Conservation (phyloP, 108 stramenopile species). For the Asterionellopsis glacialis region DNA sequence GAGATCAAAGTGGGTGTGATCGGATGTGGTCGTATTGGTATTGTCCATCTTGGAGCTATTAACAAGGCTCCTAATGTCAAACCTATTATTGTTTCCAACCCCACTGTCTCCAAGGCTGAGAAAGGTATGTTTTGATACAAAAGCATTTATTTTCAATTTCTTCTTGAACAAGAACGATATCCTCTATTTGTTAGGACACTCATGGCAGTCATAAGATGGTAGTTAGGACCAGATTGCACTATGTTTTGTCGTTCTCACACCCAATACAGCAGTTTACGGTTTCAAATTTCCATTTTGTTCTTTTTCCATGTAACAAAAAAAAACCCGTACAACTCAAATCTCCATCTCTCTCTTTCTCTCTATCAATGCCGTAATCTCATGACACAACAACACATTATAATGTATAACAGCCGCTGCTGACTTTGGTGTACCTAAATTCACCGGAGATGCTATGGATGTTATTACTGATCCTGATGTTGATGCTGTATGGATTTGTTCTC, state of each 20-base stretch:
- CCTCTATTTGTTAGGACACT: too few species aligned
- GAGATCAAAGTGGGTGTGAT: slow-evolving; percentile 87
- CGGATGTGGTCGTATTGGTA: slow-evolving; percentile 93
- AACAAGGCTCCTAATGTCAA: slow-evolving; percentile 81
- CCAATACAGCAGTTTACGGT: not conserved
- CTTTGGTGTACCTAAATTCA: slow-evolving; percentile 84
- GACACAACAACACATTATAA: not conserved
- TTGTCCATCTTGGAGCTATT: slow-evolving; percentile 93
- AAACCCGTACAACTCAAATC: too few species aligned
- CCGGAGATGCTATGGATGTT: slow-evolving; percentile 85
- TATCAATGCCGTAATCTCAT: not conserved
- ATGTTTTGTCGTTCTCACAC: too few species aligned
- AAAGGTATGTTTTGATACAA: slow-evolving; percentile 34
- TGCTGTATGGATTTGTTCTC: slow-evolving; percentile 97
- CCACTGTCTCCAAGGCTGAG: slow-evolving; percentile 92
- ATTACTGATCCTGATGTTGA: slow-evolving; percentile 93
- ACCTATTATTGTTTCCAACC: slow-evolving; percentile 86
- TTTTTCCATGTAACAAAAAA: too few species aligned
- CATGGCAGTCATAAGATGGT: too few species aligned
- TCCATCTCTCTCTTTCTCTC: not conserved
- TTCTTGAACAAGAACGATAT: too few species aligned
- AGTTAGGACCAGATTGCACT: too few species aligned
- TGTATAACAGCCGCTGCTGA: slow-evolving; percentile 59
- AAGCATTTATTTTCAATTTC: not conserved
- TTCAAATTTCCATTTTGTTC: too few species aligned